These are phyloP conservation scores for Balakata baccata DNA, from an alignment of 345 rosid species.

Conservation along the genomic window DNA sequence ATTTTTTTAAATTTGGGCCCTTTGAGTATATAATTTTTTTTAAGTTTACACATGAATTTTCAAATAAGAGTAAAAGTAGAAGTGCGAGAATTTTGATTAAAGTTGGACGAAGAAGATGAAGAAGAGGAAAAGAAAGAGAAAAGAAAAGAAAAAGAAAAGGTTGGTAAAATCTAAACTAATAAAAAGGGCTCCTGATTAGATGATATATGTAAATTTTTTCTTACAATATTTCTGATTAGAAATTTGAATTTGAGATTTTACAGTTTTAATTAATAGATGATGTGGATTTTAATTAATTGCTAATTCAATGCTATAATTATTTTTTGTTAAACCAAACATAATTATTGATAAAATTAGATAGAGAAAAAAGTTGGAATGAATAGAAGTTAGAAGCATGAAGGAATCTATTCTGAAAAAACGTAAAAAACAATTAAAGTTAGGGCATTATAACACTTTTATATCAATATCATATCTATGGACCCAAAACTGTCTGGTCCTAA, in stretches of 20 bases:
- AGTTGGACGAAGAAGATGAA: neutral
- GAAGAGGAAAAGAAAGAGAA: too few species aligned
- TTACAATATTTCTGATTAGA: too few species aligned
- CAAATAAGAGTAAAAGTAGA: neutral
- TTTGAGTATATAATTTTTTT: too few species aligned
- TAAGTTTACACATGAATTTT: too few species aligned
- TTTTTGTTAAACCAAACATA: slow-evolving; percentile 3
- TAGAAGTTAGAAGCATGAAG: neutral
- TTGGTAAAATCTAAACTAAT: neutral
- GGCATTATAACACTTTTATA: neutral
- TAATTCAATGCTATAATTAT: slow-evolving; percentile 3
- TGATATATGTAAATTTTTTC: too few species aligned
- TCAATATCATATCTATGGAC: neutral
- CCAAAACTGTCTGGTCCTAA: slow-evolving; percentile 1
- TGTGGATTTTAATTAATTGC: neutral
- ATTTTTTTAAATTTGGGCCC: too few species aligned
- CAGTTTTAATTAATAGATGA: too few species aligned
- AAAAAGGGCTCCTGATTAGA: too few species aligned
- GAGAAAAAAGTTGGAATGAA: neutral
- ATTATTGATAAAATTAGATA: slow-evolving; percentile 6
- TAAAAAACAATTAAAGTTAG: slow-evolving; percentile 4
- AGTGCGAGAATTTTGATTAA: neutral
- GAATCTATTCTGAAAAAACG: slow-evolving; percentile 11
- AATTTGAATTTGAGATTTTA: too few species aligned
- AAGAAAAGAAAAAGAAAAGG: too few species aligned